Conservation (phyloP, 2,329 filamentous ascomycete genomes). For the Xylariales sp. region DNA sequence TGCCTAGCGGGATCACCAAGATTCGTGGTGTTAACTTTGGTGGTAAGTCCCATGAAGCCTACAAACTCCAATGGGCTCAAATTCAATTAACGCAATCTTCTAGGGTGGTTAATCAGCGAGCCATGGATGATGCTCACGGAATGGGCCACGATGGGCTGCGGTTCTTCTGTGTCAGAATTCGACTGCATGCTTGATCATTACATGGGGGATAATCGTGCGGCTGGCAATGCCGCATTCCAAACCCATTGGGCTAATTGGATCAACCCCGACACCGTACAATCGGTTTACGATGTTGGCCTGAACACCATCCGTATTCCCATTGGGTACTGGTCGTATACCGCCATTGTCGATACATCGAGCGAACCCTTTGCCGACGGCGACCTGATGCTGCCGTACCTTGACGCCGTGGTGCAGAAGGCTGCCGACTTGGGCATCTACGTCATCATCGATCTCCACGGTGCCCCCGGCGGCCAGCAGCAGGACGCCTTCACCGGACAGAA, state of each 20-base stretch:
- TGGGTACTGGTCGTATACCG: constrained; percentile 18
- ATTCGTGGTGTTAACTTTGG: constrained; percentile 20
- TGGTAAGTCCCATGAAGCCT: constrained; percentile 9
- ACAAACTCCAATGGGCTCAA: neutral
- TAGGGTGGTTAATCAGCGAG: constrained; percentile 17
- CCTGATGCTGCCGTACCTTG: constrained; percentile 25
- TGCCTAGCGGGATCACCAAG: constrained; percentile 16
- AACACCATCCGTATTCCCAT: constrained; percentile 19
- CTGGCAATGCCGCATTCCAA: constrained; percentile 15
- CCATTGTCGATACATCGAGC: constrained; percentile 15
- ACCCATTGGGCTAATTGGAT: constrained; percentile 16
- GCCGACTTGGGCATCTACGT: constrained; percentile 27
- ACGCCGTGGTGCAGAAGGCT: constrained; percentile 25
- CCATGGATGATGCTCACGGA: constrained; percentile 15
- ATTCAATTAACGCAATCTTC: neutral
- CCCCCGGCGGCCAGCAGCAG: constrained; percentile 17
- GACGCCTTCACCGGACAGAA: constrained; percentile 20
- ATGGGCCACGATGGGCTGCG: constrained; percentile 17
- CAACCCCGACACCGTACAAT: constrained; percentile 14
- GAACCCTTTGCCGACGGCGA: constrained; percentile 20
- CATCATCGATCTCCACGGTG: constrained; percentile 20
- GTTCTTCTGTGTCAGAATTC: constrained; percentile 13
- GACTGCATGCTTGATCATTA: constrained; percentile 18
- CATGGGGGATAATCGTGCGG: constrained; percentile 12
- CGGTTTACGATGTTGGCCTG: constrained; percentile 15